Percentiles rank a stretch among this genome's conserved stretches.
These are phyloP conservation scores for Candida pseudoglaebosa DNA, from an alignment of 805 yeast genomes.

Conservation along the genomic window DNA sequence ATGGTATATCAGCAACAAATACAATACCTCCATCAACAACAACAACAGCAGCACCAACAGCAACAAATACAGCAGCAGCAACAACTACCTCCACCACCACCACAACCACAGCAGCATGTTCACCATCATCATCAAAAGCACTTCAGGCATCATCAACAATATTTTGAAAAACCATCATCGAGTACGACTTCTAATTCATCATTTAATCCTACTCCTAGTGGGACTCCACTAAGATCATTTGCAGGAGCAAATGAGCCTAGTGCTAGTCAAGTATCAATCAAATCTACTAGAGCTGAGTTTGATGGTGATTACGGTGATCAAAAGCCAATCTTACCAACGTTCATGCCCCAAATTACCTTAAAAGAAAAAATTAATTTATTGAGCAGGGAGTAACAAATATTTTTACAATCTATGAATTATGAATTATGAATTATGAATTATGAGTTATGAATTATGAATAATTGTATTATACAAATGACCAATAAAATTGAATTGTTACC, in stretches of 20 bases:
- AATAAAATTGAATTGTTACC: too few species aligned
- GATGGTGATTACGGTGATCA: constrained; percentile 23
- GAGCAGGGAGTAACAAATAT: constrained; percentile 17
- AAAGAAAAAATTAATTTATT: constrained; percentile 42
- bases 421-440: too few species aligned
- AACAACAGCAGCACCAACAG: not conserved
- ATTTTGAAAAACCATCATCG: not conserved
- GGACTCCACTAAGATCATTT: not conserved
- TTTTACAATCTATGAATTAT: not conserved
- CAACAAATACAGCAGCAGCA: too few species aligned
- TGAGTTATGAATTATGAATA: too few species aligned
- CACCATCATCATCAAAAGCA: not conserved
- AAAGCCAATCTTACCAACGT: constrained; percentile 4
- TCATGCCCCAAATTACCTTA: constrained; percentile 38
- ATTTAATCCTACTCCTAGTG: constrained; percentile 1
- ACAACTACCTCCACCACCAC: too few species aligned
- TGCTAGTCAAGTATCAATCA: constrained; percentile 17
- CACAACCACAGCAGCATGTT: not conserved
- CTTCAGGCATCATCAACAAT: not conserved
- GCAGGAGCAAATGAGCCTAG: not conserved
- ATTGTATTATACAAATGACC: not conserved
- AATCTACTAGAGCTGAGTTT: constrained; percentile 26
- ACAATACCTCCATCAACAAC: constrained; percentile 5
- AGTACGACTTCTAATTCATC: constrained; percentile 2
- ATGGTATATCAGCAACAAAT: constrained; percentile 19